These are phyloP conservation scores for Penicillium hesseltinei DNA, from an alignment of 2,329 filamentous ascomycete genomes.

Conservation along the genomic window DNA sequence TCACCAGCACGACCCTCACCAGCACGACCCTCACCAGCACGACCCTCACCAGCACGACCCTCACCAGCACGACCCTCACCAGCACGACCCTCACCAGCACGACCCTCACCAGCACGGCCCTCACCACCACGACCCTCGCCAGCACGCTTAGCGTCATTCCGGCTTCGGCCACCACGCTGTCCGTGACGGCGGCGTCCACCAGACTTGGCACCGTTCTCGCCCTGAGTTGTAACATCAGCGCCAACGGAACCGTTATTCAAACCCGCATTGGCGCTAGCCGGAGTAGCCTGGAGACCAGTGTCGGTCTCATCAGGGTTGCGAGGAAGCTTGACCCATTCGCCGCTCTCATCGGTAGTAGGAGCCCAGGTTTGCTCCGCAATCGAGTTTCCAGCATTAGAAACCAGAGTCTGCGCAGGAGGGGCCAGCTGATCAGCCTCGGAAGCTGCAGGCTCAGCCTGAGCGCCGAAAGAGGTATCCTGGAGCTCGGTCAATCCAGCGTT, in stretches of 20 bases:
- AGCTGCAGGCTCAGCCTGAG: constrained; percentile 50
- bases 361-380: constrained; percentile 55
- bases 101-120: constrained; percentile 15
- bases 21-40: no score
- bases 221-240: constrained; percentile 43
- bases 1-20: constrained; percentile 17
- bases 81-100: no score
- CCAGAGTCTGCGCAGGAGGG: constrained; percentile 42
- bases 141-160: constrained; percentile 35
- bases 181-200: constrained; percentile 34
- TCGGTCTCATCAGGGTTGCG: constrained; percentile 74
- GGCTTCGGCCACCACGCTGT: constrained; percentile 34
- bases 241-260: constrained; percentile 57
- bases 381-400: constrained; percentile 44
- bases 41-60: constrained; percentile 15
- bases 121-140: background rate
- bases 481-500: constrained; percentile 62
- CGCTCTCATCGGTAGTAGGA: constrained; percentile 57
- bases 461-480: constrained; percentile 49
- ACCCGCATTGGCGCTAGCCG: constrained; percentile 61
- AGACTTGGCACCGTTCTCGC: constrained; percentile 41
- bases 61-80: constrained; percentile 31
- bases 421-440: constrained; percentile 26
- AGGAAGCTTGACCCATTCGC: constrained; percentile 69
- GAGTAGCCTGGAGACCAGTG: constrained; percentile 60